Base-by-base conservation (phyloP, 75 land plant genomes). In the Isoetes taiwanensis region DNA sequence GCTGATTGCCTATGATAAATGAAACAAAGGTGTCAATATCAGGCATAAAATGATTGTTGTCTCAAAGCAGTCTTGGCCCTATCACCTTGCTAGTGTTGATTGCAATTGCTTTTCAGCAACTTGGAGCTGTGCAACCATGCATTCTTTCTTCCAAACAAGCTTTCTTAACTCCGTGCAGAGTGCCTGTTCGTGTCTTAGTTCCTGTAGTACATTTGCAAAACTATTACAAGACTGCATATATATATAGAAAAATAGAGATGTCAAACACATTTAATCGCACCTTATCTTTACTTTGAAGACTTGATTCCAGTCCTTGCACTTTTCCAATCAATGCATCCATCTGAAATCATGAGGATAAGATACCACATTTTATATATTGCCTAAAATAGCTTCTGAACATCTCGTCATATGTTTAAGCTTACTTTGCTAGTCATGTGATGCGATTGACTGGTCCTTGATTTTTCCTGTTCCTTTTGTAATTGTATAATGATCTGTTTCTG, bases 261-360 rank as follows among this genome's bases (percentile, higher is more conserved):
- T 9, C 39, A 37, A 37, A 37, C 12, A 37, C 14, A 10, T 9
- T 37, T 10, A 14, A 37, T 10, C 39, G 14, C 4, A 63, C 65
- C 26, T 63, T 57, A 27, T 63, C 65, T 52, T 63, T 63, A 25
- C 32, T 23, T 27, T 63, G 60, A 24, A 63, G 65, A 63, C 57
- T 57, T 21, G 60, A 23, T 63, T 63, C 54, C 16, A 63, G 34
- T 27, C 54, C 65, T 63, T 63, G 40, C 9, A 63, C 24, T 16
- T 29, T 54, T 21, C 41, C 32, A 30, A 35, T 63, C 57, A 63
- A 28, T 34, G 28, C 32, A 20, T 54, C 65, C 30, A 63, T 16
- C 65, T 63, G 65, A 38, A 63, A 32, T 28, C 38, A 57, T 16
- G 20, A 57, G 39, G 14, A 37, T 10, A 10, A 37, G 14, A 14